phyloP scores from a whole-genome alignment of 495 filamentous ascomycete species.

The Lichina pygmaea region DNA sequence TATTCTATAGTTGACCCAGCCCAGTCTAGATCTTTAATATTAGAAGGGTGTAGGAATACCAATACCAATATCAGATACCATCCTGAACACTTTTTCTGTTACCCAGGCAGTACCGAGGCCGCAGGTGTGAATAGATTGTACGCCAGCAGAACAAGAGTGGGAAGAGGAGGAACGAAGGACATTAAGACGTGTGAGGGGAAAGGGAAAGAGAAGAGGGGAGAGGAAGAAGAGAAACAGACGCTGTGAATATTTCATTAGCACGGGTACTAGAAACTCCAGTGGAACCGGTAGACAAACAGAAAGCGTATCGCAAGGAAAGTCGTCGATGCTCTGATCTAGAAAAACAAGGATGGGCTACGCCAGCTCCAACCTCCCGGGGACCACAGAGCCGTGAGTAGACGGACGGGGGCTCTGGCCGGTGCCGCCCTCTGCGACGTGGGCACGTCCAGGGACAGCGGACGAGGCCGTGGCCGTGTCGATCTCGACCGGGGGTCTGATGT shows the following conservation, averaged over 20 bases:
- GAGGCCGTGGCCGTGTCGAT: background rate
- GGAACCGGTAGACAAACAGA: background rate
- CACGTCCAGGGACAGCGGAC: background rate
- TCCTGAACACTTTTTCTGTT: too few relatives aligned
- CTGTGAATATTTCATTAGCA: too few relatives aligned
- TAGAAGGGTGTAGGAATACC: too few relatives aligned
- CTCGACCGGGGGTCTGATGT: constrained; percentile 1
- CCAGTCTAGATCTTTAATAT: too few relatives aligned
- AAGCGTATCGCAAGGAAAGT: background rate
- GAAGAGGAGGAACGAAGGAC: background rate
- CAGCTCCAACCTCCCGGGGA: background rate
- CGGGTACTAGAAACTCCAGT: too few relatives aligned
- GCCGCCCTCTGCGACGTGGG: background rate
- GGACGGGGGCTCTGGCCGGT: background rate
- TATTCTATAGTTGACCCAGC: too few relatives aligned
- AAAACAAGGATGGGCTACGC: background rate
- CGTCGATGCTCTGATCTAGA: background rate
- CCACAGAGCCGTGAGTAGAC: background rate
- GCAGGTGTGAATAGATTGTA: too few relatives aligned
- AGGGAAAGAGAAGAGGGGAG: background rate
- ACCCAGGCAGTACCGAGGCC: too few relatives aligned
- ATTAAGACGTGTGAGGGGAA: background rate
- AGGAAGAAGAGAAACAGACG: background rate
- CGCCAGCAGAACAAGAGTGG: background rate
- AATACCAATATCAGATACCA: too few relatives aligned